phyloP scores from a whole-genome alignment of 441 rosid species.

The Erodium trifolium region DNA sequence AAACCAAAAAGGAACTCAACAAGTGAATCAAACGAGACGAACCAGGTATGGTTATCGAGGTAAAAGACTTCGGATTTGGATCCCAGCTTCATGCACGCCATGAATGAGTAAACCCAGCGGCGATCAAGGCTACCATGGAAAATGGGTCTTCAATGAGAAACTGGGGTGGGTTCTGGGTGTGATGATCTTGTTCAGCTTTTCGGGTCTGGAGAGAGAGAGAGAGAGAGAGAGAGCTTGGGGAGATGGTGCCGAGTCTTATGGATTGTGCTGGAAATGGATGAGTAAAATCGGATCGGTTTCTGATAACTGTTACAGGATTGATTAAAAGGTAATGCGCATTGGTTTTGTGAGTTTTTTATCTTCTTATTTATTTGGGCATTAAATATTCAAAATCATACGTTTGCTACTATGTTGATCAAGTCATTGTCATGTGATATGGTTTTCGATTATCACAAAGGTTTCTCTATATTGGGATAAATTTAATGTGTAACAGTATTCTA shows the following conservation, averaged over 20 bases:
- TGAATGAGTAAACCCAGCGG: slow-evolving; percentile 20
- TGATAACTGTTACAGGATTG: slow-evolving; percentile 20
- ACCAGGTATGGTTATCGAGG: slow-evolving; percentile 68
- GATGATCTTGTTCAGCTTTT: slow-evolving; percentile 7
- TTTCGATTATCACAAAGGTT: too few relatives aligned
- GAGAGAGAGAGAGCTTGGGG: slow-evolving; percentile 1
- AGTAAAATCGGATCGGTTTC: slow-evolving; percentile 29
- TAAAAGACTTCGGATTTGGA: slow-evolving; percentile 77
- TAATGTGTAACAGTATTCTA: neutral
- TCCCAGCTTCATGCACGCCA: slow-evolving; percentile 88
- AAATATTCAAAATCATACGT: neutral
- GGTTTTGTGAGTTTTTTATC: neutral
- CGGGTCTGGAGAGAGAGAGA: slow-evolving; percentile 4
- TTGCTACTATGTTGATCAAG: neutral
- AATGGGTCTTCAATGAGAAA: slow-evolving; percentile 5
- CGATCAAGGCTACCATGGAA: slow-evolving; percentile 11
- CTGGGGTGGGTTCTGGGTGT: neutral
- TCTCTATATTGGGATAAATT: neutral
- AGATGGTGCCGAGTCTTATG: slow-evolving; percentile 34
- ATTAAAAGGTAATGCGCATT: neutral
- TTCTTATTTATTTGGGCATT: neutral
- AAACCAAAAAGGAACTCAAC: neutral
- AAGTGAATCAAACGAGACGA: slow-evolving; percentile 10
- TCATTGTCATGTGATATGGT: too few relatives aligned
- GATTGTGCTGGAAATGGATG: slow-evolving; percentile 35